Percentiles rank a stretch among this genome's conserved stretches.
Evolutionary conservation across 2,329 filamentous ascomycete genomes (phyloP).

Genomic region (Sordariomycetes sp.): DNA sequence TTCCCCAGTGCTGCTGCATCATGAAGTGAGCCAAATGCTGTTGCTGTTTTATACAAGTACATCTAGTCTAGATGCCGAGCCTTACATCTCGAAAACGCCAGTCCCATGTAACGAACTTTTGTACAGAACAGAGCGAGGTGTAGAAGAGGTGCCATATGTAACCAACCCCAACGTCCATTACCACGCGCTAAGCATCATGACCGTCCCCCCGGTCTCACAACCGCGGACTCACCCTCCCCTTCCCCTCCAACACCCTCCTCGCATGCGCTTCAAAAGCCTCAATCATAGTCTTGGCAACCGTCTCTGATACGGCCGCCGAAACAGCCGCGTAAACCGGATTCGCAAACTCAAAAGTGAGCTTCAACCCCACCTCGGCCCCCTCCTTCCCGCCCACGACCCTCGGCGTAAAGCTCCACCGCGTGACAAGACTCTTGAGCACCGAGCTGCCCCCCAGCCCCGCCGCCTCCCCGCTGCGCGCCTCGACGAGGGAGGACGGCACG

Average conservation of each 20-base stretch:
- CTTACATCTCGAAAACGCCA: neutral
- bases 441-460: slow-evolving; percentile 23
- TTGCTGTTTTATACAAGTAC: neutral
- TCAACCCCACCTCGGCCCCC: slow-evolving; percentile 58
- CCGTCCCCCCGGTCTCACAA: neutral
- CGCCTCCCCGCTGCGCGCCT: slow-evolving; percentile 57
- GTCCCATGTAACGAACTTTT: neutral
- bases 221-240: neutral
- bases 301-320: slow-evolving; percentile 69
- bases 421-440: slow-evolving; percentile 56
- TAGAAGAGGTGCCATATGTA: neutral
- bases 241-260: slow-evolving; percentile 33
- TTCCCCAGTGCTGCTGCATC: neutral
- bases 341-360: slow-evolving; percentile 70
- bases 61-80: neutral
- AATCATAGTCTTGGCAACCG: slow-evolving; percentile 80
- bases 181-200: neutral
- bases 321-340: slow-evolving; percentile 81
- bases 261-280: slow-evolving; percentile 84
- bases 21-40: neutral
- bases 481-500: slow-evolving; percentile 56
- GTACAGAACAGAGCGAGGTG: neutral
- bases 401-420: slow-evolving; percentile 52
- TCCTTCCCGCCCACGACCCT: slow-evolving; percentile 6
- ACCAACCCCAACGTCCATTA: neutral